These are phyloP conservation scores for Malus hybrid DNA, from an alignment of 331 rosid genomes.

Conservation along the genomic window DNA sequence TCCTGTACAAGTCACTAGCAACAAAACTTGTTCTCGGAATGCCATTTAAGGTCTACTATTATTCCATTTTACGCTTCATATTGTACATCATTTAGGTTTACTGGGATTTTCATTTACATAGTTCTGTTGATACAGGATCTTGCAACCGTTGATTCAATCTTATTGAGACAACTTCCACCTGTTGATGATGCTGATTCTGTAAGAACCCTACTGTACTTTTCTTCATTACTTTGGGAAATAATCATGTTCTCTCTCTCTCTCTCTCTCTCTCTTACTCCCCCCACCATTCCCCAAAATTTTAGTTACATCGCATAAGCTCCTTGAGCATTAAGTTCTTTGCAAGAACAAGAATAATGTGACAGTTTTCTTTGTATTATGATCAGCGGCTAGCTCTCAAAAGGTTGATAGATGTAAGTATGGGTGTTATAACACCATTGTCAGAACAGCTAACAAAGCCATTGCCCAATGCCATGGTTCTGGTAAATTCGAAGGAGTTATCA, in stretches of 20 bases:
- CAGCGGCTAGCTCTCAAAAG: slow-evolving; percentile 95
- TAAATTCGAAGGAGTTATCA: slow-evolving; percentile 76
- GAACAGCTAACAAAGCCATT: slow-evolving; percentile 95
- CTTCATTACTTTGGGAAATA: not conserved
- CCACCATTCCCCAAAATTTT: not conserved
- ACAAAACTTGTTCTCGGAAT: slow-evolving; percentile 88
- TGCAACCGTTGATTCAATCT: slow-evolving; percentile 92
- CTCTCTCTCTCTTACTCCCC: not conserved
- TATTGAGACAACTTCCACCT: slow-evolving; percentile 85
- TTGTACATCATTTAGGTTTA: not conserved
- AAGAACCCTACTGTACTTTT: slow-evolving; percentile 31
- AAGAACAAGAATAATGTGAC: not conserved
- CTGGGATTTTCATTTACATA: slow-evolving; percentile 18
- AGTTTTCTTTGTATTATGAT: slow-evolving; percentile 19
- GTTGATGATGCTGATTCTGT: slow-evolving; percentile 65
- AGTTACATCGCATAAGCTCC: slow-evolving; percentile 3
- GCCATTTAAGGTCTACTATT: slow-evolving; percentile 86
- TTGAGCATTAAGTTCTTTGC: slow-evolving; percentile 5
- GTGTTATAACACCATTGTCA: slow-evolving; percentile 79
- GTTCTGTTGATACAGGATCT: slow-evolving; percentile 59
- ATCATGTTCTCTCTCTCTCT: not conserved
- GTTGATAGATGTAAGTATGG: slow-evolving; percentile 82
- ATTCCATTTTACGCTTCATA: not conserved
- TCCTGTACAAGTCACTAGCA: slow-evolving; percentile 83
- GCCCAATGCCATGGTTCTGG: slow-evolving; percentile 86